Evolutionary conservation across 1,284 basidiomycete genomes (phyloP), one percentile per base, ranked within the genome.

Genomic region (Paramarasmius palmivorus): DNA sequence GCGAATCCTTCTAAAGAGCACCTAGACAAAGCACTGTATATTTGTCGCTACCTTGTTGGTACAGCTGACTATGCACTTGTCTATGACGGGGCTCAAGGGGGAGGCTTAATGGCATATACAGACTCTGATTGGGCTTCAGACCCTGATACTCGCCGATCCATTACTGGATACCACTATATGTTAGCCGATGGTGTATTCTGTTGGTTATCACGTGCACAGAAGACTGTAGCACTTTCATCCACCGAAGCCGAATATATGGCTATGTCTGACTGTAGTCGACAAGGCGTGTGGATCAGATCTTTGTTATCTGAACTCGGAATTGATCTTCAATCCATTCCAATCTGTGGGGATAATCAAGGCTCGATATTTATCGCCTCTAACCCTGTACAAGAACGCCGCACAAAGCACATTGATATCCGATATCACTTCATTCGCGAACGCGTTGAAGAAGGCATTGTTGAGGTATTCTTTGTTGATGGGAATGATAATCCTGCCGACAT

Each of bases 351-450:
- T 58, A 77, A 77, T 54, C 62, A 72, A 49, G 64, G 68, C 1
- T 60, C 72, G 0, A 65, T 77, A 8, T 57, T 60, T 23, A 57
- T 75, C 6, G 63, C 65, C 1, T 42, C 53, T 2, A 72, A 73
- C 44, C 65, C 71, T 4, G 58, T 66, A 1, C 53, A 50, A 20
- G 62, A 68, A 39, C 17, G 50, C 4, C 52, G 67, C 0, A 64
- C 70, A 8, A 77, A 77, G 57, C 76, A 79, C 58, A 74, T 78
- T 45, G 67, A 76, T 50, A 65, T 75, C 46, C 53, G 53, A 1
- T 66, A 70, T 54, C 75, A 75, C 53, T 71, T 61, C 47, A 60
- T 76, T 26, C 65, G 69, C 0, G 68, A 75, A 37, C 50, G 50
- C 12, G 61, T 73, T 49, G 55, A 60, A 42, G 42, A 58, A 9